Conservation (phyloP, 371 early-diverging fungal genomes). For the Apophysomyces trapeziformis region DNA sequence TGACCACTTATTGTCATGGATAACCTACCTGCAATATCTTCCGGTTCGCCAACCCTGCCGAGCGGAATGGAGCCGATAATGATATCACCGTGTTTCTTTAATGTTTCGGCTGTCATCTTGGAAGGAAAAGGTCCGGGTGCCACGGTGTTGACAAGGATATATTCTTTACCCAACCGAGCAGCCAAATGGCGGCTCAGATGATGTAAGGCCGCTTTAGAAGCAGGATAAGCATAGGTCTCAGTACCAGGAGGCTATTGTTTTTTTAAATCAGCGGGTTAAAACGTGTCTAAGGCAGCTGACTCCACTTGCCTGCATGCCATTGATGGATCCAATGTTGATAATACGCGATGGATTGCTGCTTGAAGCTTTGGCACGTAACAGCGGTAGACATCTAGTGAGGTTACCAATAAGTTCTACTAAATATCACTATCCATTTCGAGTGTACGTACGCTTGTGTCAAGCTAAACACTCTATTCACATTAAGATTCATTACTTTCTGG, state of each 20-base stretch:
- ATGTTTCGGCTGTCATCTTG: slow-evolving; percentile 88
- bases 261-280: slow-evolving; percentile 40
- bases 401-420: neutral
- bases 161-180: slow-evolving; percentile 60
- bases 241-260: slow-evolving; percentile 53
- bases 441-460: slow-evolving; percentile 76
- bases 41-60: slow-evolving; percentile 79
- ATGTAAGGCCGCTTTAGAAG: slow-evolving; percentile 82
- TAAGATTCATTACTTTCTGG: slow-evolving; percentile 85
- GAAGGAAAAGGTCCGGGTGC: slow-evolving; percentile 91
- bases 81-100: slow-evolving; percentile 59
- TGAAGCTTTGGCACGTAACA: slow-evolving; percentile 71
- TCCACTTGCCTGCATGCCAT: slow-evolving; percentile 57
- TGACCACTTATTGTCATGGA: slow-evolving; percentile 45
- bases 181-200: slow-evolving; percentile 77
- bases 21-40: slow-evolving; percentile 88
- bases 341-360: slow-evolving; percentile 59
- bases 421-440: neutral
- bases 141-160: slow-evolving; percentile 87
- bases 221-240: slow-evolving; percentile 78
- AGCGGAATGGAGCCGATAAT: slow-evolving; percentile 67
- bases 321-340: slow-evolving; percentile 79
- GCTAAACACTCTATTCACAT: slow-evolving; percentile 84
- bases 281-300: neutral
- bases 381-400: slow-evolving; percentile 61